phyloP scores from a whole-genome alignment of 768 basidiomycete species.

The Strobilomyces confusus region DNA sequence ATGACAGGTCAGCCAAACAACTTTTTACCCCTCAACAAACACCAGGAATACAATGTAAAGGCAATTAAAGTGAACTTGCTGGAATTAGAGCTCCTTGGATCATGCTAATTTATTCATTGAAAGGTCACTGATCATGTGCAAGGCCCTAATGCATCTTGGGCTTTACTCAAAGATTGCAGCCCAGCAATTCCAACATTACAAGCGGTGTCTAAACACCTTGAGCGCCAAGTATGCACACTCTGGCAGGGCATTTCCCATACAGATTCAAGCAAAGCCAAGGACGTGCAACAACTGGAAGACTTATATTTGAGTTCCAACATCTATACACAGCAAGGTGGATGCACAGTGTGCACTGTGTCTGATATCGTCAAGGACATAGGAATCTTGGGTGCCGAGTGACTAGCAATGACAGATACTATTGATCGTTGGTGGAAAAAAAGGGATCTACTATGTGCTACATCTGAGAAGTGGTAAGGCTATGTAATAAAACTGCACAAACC shows the following conservation, averaged over 20 bases:
- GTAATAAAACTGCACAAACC: too few species aligned
- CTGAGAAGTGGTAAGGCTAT: too few species aligned
- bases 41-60: slow-evolving; percentile 36
- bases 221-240: background rate
- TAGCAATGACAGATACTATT: too few species aligned
- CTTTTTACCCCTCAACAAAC: slow-evolving; percentile 29
- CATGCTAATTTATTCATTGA: background rate
- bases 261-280: background rate
- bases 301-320: background rate
- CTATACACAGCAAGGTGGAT: too few species aligned
- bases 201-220: background rate
- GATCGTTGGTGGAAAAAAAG: too few species aligned
- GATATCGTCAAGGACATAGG: too few species aligned
- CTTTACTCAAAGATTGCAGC: background rate
- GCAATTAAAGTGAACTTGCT: slow-evolving; percentile 31
- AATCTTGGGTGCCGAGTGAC: too few species aligned
- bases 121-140: background rate
- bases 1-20: slow-evolving; percentile 17
- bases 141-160: background rate
- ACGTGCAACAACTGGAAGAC: background rate
- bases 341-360: too few species aligned
- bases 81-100: too few species aligned
- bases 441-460: too few species aligned
- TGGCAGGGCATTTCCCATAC: background rate
- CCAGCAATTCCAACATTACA: background rate